phyloP scores from a whole-genome alignment of 495 filamentous ascomycete species.

The Aspergillus nidulans region DNA sequence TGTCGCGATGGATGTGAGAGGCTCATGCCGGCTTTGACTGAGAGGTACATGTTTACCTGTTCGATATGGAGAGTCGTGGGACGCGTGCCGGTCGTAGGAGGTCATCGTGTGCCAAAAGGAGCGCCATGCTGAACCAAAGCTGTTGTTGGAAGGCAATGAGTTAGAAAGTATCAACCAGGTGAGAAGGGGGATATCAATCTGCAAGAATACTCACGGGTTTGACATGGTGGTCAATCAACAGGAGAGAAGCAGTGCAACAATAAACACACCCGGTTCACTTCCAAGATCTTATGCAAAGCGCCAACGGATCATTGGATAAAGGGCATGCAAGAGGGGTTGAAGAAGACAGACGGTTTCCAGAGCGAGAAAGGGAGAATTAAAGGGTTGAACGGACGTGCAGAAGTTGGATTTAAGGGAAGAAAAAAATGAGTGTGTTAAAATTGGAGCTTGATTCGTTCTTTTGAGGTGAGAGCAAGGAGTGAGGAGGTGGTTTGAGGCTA shows the following conservation, averaged over 20 bases:
- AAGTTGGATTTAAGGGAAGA: slow-evolving; percentile 6
- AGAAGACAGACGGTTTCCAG: slow-evolving; percentile 8
- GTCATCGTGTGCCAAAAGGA: slow-evolving; percentile 98
- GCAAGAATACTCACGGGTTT: slow-evolving; percentile 20
- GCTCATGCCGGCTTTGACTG: slow-evolving; percentile 62
- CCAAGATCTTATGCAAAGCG: slow-evolving; percentile 6
- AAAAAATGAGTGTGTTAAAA: slow-evolving; percentile 6
- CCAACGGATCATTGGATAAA: slow-evolving; percentile 18
- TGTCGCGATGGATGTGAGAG: slow-evolving; percentile 71
- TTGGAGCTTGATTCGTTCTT: neutral
- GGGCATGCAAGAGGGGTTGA: slow-evolving; percentile 9
- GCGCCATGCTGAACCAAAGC: slow-evolving; percentile 60
- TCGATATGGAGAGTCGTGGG: slow-evolving; percentile 81
- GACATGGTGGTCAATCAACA: slow-evolving; percentile 17
- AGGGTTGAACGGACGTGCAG: neutral
- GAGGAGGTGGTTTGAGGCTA: slow-evolving; percentile 11
- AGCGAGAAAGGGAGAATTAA: slow-evolving; percentile 10
- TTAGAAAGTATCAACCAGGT: neutral
- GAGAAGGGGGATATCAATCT: neutral
- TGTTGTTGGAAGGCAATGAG: slow-evolving; percentile 22
- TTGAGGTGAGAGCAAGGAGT: slow-evolving; percentile 5
- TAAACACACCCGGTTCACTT: slow-evolving; percentile 8
- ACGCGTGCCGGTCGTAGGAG: slow-evolving; percentile 69
- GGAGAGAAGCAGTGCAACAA: neutral
- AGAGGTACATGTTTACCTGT: slow-evolving; percentile 77